These are phyloP conservation scores for Fragaria ananassa DNA, from an alignment of 306 rosid species.

Conservation along the genomic window DNA sequence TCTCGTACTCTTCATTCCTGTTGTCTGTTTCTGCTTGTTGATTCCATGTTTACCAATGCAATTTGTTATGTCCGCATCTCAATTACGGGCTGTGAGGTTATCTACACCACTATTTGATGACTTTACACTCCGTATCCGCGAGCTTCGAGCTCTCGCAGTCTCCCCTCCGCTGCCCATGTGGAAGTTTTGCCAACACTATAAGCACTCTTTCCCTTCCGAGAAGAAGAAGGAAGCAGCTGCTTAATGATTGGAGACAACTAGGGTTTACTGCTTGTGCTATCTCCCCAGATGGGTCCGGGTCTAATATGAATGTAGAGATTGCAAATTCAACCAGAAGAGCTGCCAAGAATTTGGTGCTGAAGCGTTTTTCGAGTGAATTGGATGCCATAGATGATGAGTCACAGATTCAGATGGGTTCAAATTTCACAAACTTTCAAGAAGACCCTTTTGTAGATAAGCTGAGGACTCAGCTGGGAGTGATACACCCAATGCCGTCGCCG, in stretches of 20 bases:
- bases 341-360: constrained; percentile 50
- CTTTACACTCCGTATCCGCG: constrained; percentile 45
- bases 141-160: constrained; percentile 42
- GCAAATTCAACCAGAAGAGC: constrained; percentile 36
- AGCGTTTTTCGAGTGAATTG: constrained; percentile 43
- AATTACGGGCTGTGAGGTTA: constrained; percentile 17
- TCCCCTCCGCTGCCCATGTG: constrained; percentile 50
- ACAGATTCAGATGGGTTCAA: constrained; percentile 49
- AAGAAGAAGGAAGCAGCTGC: constrained; percentile 37
- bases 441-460: constrained; percentile 93
- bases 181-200: constrained; percentile 7
- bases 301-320: constrained; percentile 31
- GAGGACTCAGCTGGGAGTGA: constrained; percentile 88
- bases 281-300: constrained; percentile 34
- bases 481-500: constrained; percentile 93
- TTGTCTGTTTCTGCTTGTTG: background rate
- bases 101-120: constrained; percentile 43
- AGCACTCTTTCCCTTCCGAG: background rate
- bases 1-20: background rate
- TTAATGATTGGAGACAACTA: constrained; percentile 40
- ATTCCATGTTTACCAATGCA: constrained; percentile 38
- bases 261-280: constrained; percentile 36
- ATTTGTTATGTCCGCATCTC: constrained; percentile 27
- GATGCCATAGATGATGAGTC: constrained; percentile 37
- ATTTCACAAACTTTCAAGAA: constrained; percentile 60